phyloP scores from a whole-genome alignment of 2,329 filamentous ascomycete species.

The Diplodia mutila region DNA sequence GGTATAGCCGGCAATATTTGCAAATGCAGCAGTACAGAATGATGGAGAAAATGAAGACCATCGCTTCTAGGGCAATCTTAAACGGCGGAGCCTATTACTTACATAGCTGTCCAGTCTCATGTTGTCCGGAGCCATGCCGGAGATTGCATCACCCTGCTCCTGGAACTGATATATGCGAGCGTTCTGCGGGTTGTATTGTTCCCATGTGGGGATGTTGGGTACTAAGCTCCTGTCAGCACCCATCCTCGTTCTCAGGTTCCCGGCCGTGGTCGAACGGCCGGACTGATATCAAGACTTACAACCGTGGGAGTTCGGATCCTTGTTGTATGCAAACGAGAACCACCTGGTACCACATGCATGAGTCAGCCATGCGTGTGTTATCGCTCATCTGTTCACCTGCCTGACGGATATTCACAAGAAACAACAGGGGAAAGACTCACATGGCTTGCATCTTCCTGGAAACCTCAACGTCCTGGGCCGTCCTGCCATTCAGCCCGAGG shows the following conservation, averaged over 20 bases:
- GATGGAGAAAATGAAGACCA: no score
- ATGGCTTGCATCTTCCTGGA: neutral
- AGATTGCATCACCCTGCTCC: neutral
- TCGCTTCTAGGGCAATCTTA: neutral
- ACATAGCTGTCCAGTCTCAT: neutral
- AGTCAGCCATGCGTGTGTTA: neutral
- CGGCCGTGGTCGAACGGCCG: neutral
- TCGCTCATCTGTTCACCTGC: neutral
- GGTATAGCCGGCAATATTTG: no score
- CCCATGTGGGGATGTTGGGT: neutral
- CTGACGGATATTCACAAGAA: no score
- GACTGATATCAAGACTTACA: neutral
- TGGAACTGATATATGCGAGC: neutral
- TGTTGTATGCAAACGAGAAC: conserved; percentile 3
- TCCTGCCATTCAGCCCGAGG: neutral
- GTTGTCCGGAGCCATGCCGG: neutral
- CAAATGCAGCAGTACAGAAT: no score
- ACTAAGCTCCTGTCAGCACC: no score
- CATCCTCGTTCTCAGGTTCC: no score
- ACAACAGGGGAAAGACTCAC: neutral
- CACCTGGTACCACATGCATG: neutral
- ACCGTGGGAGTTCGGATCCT: neutral
- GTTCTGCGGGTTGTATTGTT: neutral
- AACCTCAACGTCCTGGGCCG: neutral
- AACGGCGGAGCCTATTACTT: no score